phyloP scores from a whole-genome alignment of 352 stramenopile species.

The Globisporangium iwayamae region DNA sequence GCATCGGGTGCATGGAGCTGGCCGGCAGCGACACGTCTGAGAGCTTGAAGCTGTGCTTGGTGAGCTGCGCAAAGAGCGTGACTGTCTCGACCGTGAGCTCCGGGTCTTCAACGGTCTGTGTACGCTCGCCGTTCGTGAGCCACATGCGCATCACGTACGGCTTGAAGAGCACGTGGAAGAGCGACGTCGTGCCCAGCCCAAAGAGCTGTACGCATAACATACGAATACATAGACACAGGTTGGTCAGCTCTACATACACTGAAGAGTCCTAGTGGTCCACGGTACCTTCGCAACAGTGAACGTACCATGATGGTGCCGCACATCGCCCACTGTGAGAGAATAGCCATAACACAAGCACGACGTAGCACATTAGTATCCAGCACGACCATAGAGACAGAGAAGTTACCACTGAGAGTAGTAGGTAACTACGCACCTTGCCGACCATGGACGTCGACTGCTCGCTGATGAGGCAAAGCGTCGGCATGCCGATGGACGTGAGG shows the following conservation, averaged over 20 bases:
- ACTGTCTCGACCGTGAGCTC: slow-evolving; percentile 67
- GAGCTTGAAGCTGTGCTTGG: slow-evolving; percentile 51
- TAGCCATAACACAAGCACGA: background rate
- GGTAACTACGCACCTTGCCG: slow-evolving; percentile 42
- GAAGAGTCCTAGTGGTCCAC: background rate
- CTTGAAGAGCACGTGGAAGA: slow-evolving; percentile 86
- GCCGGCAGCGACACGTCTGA: slow-evolving; percentile 50
- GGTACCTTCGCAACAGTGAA: background rate
- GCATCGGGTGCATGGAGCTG: slow-evolving; percentile 80
- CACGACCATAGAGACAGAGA: background rate
- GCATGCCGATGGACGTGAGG: slow-evolving; percentile 81
- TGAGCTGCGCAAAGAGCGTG: slow-evolving; percentile 61
- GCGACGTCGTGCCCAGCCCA: slow-evolving; percentile 71
- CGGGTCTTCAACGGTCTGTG: slow-evolving; percentile 22
- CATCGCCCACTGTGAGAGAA: slow-evolving; percentile 65
- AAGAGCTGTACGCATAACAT: slow-evolving; percentile 41
- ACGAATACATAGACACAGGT: background rate
- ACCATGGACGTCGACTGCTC: slow-evolving; percentile 67
- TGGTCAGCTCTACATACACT: background rate
- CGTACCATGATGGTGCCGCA: slow-evolving; percentile 82
- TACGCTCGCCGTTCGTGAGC: slow-evolving; percentile 24
- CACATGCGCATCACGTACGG: slow-evolving; percentile 85
- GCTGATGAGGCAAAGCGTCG: slow-evolving; percentile 66
- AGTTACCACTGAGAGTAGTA: background rate
- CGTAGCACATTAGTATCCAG: background rate